Percentiles rank a stretch among this genome's conserved stretches.
Evolutionary conservation across 306 rosid genomes (phyloP).

Genomic region (Senna siamea): DNA sequence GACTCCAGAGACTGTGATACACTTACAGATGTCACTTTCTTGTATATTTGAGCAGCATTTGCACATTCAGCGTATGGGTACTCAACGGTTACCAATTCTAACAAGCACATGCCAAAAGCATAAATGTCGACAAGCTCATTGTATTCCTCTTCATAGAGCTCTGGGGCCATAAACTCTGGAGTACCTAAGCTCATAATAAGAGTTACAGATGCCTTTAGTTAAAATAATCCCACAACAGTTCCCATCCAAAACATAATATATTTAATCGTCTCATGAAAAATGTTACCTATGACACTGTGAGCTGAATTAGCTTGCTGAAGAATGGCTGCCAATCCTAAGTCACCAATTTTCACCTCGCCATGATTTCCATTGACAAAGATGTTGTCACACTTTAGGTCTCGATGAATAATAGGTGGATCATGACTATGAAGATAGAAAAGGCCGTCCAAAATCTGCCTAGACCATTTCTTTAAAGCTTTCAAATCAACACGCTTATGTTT

Average conservation of each 20-base stretch:
- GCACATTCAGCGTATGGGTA: conserved; percentile 90
- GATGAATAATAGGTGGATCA: conserved; percentile 91
- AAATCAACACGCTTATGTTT: conserved; percentile 92
- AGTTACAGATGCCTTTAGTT: conserved; percentile 27
- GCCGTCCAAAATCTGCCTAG: conserved; percentile 96
- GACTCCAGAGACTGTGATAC: conserved; percentile 31
- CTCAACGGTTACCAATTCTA: conserved; percentile 93
- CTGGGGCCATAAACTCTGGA: conserved; percentile 99
- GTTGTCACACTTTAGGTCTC: conserved; percentile 96
- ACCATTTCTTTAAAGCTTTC: conserved; percentile 98
- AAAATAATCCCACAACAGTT: conserved; percentile 24
- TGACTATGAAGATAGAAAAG: conserved; percentile 93
- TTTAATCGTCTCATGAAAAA: conserved; percentile 22
- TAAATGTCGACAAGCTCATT: conserved; percentile 95
- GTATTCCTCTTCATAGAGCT: conserved; percentile 94
- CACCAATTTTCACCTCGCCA: conserved; percentile 98
- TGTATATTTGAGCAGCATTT: conserved; percentile 97
- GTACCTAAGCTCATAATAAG: conserved; percentile 62
- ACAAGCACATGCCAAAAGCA: conserved; percentile 98
- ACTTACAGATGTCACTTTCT: conserved; percentile 95
- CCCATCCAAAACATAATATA: conserved; percentile 24
- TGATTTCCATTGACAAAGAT: conserved; percentile 98
- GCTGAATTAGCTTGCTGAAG: conserved; percentile 90
- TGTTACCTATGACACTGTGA: conserved; percentile 90
- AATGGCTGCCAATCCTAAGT: conserved; percentile 92